Evolutionary conservation across 2,329 filamentous ascomycete genomes (phyloP).

Genomic region (Bisporella sp.): DNA sequence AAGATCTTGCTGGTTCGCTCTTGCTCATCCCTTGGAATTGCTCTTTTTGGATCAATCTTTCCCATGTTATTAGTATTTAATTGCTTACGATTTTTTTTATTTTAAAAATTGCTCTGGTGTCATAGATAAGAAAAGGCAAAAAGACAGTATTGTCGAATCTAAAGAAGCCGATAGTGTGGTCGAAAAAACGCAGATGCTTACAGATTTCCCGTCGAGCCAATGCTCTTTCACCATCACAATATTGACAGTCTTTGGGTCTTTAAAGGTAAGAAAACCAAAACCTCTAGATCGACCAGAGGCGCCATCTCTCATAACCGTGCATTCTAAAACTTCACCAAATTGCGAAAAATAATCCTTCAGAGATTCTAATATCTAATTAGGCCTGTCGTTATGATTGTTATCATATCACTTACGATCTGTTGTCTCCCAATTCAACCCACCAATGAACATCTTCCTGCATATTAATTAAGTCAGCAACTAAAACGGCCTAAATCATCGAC

Average conservation of each 20-base stretch:
- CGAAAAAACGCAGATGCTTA: constrained; percentile 42
- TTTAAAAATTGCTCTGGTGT: not conserved
- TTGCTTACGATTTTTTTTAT: constrained; percentile 13
- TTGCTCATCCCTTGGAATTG: constrained; percentile 94
- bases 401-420: constrained; percentile 71
- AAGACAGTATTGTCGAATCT: no score
- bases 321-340: constrained; percentile 94
- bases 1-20: constrained; percentile 99
- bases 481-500: no score
- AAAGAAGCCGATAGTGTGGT: no score
- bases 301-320: constrained; percentile 98
- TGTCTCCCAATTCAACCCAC: constrained; percentile 97
- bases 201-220: constrained; percentile 95
- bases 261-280: constrained; percentile 97
- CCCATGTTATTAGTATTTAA: not conserved
- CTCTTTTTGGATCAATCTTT: constrained; percentile 91
- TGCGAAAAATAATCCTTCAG: constrained; percentile 95
- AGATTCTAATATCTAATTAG: constrained; percentile 58
- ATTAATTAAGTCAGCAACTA: constrained; percentile 18
- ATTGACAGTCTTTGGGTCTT: constrained; percentile 95
- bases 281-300: constrained; percentile 88
- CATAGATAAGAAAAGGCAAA: no score
- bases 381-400: not conserved
- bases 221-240: constrained; percentile 99
- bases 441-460: constrained; percentile 97